Conservation (phyloP, 1,139 yeast genomes). For the Yarrowia galli region DNA sequence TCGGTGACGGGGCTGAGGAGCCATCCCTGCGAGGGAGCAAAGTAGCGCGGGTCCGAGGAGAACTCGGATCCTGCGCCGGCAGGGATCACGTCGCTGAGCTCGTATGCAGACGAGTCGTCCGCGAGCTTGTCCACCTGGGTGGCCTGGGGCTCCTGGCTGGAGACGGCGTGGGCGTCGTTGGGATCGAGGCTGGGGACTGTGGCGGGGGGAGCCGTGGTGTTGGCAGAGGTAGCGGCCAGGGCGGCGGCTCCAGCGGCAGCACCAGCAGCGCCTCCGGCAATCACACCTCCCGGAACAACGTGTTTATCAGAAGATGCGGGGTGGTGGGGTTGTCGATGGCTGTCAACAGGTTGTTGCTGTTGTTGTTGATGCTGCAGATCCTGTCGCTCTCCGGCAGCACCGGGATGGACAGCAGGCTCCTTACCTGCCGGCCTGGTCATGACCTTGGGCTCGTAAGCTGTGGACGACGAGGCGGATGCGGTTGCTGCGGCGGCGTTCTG, state of each 20-base stretch:
- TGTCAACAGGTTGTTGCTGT: neutral
- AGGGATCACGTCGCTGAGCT: conserved; percentile 25
- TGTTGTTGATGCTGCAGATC: neutral
- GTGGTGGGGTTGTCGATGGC: neutral
- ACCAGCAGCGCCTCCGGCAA: conserved; percentile 1
- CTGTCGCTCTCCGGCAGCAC: neutral
- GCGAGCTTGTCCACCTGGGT: conserved; percentile 26
- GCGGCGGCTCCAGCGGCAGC: conserved; percentile 4
- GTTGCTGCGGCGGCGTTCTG: conserved; percentile 7
- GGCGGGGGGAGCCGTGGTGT: no score
- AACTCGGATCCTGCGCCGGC: conserved; percentile 28
- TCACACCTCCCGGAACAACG: neutral
- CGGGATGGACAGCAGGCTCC: no score
- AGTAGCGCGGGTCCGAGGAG: conserved; percentile 38
- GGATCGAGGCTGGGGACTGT: neutral
- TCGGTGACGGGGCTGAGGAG: conserved; percentile 65
- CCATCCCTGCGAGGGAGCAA: conserved; percentile 52
- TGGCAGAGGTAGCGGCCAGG: neutral
- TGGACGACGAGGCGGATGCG: conserved; percentile 17
- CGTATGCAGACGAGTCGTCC: conserved; percentile 34
- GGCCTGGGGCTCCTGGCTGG: neutral
- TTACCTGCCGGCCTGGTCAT: conserved; percentile 3
- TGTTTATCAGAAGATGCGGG: neutral
- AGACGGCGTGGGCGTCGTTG: conserved; percentile 1
- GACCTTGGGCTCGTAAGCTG: conserved; percentile 26